Evolutionary conservation across 225 moss, liverwort and hornwort species (phyloP).

Genomic region (Straminergon stramineum): DNA sequence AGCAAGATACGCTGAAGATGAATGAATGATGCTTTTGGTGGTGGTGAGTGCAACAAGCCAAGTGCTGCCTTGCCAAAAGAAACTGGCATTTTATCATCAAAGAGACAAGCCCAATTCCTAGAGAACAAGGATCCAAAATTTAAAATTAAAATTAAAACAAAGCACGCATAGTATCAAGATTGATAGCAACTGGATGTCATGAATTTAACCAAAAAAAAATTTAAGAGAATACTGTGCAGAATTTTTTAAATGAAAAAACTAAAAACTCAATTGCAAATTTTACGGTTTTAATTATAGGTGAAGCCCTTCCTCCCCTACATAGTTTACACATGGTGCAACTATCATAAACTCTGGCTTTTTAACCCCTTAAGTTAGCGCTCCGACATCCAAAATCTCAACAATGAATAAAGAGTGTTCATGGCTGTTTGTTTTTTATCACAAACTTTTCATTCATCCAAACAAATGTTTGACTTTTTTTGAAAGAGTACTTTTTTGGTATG

Average conservation of each 20-base stretch:
- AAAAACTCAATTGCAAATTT: not conserved
- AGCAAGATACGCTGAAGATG: not conserved
- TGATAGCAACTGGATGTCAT: not conserved
- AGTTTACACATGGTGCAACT: too few relatives aligned
- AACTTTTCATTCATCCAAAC: too few relatives aligned
- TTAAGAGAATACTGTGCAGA: not conserved
- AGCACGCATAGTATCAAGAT: not conserved
- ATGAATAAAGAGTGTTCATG: too few relatives aligned
- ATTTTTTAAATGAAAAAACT: too few relatives aligned
- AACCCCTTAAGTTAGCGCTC: not conserved
- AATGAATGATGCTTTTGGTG: not conserved
- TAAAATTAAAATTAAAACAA: accelerated
- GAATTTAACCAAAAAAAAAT: not conserved
- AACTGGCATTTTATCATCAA: not conserved
- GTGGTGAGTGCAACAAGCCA: not conserved
- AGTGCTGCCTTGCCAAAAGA: not conserved
- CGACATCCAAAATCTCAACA: too few relatives aligned
- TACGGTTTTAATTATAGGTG: not conserved
- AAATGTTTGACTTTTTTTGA: too few relatives aligned
- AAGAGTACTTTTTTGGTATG: too few relatives aligned
- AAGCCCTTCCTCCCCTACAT: too few relatives aligned
- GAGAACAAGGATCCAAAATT: not conserved
- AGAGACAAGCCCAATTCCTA: not conserved
- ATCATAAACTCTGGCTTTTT: not conserved
- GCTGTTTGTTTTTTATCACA: too few relatives aligned